Percentiles rank a stretch among this genome's conserved stretches.
phyloP scores from a whole-genome alignment of 1,284 basidiomycete species.

The Clitocybe nebularis region DNA sequence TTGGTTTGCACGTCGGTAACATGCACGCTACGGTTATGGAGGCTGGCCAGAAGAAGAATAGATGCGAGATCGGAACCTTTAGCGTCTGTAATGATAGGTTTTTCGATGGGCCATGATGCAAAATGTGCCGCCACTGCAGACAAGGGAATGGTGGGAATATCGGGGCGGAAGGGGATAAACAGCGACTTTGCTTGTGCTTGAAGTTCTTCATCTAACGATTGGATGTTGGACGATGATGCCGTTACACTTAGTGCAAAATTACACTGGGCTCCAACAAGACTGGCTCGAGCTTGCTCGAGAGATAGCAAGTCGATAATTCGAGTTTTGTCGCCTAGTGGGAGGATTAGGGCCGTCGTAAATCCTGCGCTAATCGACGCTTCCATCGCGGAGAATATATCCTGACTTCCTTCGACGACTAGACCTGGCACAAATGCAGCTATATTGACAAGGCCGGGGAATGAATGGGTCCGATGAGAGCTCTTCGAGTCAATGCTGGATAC shows the following conservation, averaged over 20 bases:
- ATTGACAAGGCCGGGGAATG: conserved; percentile 91
- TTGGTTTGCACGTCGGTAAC: conserved; percentile 89
- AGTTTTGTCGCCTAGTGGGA: conserved; percentile 65
- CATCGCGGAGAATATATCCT: conserved; percentile 68
- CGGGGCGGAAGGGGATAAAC: conserved; percentile 77
- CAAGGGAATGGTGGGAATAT: conserved; percentile 43
- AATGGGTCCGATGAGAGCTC: conserved; percentile 88
- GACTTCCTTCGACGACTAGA: conserved; percentile 54
- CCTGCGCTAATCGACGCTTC: conserved; percentile 84
- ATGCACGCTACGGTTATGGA: conserved; percentile 89
- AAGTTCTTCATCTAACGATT: conserved; percentile 69
- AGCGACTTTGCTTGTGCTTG: conserved; percentile 78
- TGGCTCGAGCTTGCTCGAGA: conserved; percentile 67
- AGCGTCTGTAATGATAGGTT: conserved; percentile 93
- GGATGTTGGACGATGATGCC: conserved; percentile 69
- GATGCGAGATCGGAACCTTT: conserved; percentile 92
- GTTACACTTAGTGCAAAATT: conserved; percentile 85
- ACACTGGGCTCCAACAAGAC: conserved; percentile 70
- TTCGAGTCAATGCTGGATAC: conserved; percentile 93
- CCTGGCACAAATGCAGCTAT: conserved; percentile 87
- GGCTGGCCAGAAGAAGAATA: conserved; percentile 87
- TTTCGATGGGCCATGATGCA: conserved; percentile 86
- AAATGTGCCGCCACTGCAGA: conserved; percentile 83
- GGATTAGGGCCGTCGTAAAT: conserved; percentile 80
- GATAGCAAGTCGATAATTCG: conserved; percentile 65